Evolutionary conservation across 306 rosid genomes (phyloP), one percentile per base, ranked within the genome.

Genomic region (Calophaca sinica): DNA sequence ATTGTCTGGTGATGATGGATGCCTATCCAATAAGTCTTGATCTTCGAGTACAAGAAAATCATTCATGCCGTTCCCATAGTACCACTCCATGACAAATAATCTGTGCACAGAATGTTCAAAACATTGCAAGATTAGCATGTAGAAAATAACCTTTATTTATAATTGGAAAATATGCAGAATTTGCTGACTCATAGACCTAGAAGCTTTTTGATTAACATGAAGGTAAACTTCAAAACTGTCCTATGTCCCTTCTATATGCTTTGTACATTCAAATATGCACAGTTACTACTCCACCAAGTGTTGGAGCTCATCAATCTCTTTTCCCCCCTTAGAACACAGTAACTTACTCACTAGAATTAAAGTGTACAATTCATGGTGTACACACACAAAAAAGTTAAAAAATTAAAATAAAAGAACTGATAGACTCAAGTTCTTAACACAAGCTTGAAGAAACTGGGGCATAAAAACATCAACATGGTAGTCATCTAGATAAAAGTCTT

Each of bases 1-100:
- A 52, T 79, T 84, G 5, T 87, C 93, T 0, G 91, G 84, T 58
- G 93, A 92, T 62, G 91, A 89, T 55, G 89, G 90, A 73, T 80
- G 76, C 66, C 83, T 82, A 45, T 89, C 93, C 69, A 86, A 42
- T 9, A 81, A 54, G 26, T 81, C 88, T 73, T 76, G 82, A 48
- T 80, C 84, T 32, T 65, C 68, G 1, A 91, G 91, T 39, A 85
- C 89, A 72, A 81, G 71, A 71, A 82, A 76, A 53, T 89, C 96
- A 68, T 73, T 80, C 2, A 44, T n/a, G 2, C 74, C 90, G 72
- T 72, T 72, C 57, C 84, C 90, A 48, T 76, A 69, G 77, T 85
- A 86, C 84, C 87, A 86, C 38, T 89, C 97, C 97, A 92, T 91
- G 80, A 75, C 49, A 50, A 49, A 73, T 59, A 62, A 12, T 73